These are phyloP conservation scores for Passiflora organensis DNA, from an alignment of 345 rosid genomes.

Conservation along the genomic window DNA sequence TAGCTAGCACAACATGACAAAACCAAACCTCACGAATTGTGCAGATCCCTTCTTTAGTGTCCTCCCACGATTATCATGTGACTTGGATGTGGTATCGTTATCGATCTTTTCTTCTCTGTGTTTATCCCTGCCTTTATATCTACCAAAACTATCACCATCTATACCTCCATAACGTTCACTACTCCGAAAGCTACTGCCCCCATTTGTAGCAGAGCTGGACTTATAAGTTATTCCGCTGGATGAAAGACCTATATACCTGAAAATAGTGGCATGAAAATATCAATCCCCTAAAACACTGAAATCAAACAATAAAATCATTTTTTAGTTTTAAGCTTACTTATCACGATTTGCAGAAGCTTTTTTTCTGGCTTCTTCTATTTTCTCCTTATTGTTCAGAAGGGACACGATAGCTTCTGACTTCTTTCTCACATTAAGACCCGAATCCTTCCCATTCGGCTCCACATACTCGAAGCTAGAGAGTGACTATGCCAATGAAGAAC, in stretches of 20 bases:
- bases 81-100: slow-evolving; percentile 41
- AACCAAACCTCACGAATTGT: slow-evolving; percentile 48
- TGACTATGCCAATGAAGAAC: slow-evolving; percentile 47
- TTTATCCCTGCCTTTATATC: slow-evolving; percentile 40
- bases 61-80: too few relatives aligned
- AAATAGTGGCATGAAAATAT: slow-evolving; percentile 11
- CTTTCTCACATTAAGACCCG: slow-evolving; percentile 92
- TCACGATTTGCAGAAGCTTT: slow-evolving; percentile 92
- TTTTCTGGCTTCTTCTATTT: slow-evolving; percentile 76
- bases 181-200: slow-evolving; percentile 41
- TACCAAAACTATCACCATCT: slow-evolving; percentile 49
- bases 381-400: slow-evolving; percentile 76
- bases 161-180: slow-evolving; percentile 47
- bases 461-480: slow-evolving; percentile 91
- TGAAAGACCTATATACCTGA: slow-evolving; percentile 89
- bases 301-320: slow-evolving; percentile 5
- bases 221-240: slow-evolving; percentile 71
- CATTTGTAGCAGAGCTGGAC: slow-evolving; percentile 56
- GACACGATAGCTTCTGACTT: slow-evolving; percentile 72
- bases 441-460: slow-evolving; percentile 93
- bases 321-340: slow-evolving; percentile 51
- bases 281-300: slow-evolving; percentile 7
- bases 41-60: slow-evolving; percentile 38
- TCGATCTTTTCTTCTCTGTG: slow-evolving; percentile 34
- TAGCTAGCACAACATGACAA: slow-evolving; percentile 7